Evolutionary conservation across 805 yeast genomes (phyloP), one percentile per base, ranked within the genome.

Genomic region (Pichia pseudocactophila): DNA sequence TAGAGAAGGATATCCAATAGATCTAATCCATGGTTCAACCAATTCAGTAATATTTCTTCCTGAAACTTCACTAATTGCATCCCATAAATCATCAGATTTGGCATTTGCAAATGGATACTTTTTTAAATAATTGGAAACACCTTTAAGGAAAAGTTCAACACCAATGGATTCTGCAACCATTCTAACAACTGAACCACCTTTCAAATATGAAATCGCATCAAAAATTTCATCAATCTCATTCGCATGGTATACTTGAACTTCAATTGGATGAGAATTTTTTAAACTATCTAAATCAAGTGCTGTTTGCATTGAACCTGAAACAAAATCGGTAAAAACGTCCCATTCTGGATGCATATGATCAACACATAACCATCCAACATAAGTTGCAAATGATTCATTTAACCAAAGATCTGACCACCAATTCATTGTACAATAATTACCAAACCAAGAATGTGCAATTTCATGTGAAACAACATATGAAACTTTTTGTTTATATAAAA

Each of bases 401-500:
- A 85, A 73, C 95, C 95, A 85, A 51, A 85, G 69, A 54, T 83
- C 92, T 53, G 85, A 86, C 95, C 95, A 85, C 92, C 94, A 86
- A 54, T 82, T 78, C 95, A 85, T 86, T 37, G 95, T 86, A 47
- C 84, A 90, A 52, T 82, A 71, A 61, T 86, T 81, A 43, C 95
- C 95, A 55, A 85, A 86, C 95, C 95, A 86, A 58, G 86, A 92
- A 62, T 85, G 95, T 10, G 94, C 94, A 44, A 85, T 68, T 63
- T 85, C 95, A 63, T 86, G 95, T 45, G 82, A 80, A 25, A 85
- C 82, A 28, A 85, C 94, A 55, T 83, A 83, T 6, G 87, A 80
- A 26, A 85, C 92, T 48, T 81, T 80, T 58, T 78, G 78, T 59
- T 80, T 75, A 53, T 73, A 74, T 17, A 69, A 49, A 1, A 67